Conservation (phyloP, 306 rosid genomes). For the Oxytropis ochrocephala region DNA sequence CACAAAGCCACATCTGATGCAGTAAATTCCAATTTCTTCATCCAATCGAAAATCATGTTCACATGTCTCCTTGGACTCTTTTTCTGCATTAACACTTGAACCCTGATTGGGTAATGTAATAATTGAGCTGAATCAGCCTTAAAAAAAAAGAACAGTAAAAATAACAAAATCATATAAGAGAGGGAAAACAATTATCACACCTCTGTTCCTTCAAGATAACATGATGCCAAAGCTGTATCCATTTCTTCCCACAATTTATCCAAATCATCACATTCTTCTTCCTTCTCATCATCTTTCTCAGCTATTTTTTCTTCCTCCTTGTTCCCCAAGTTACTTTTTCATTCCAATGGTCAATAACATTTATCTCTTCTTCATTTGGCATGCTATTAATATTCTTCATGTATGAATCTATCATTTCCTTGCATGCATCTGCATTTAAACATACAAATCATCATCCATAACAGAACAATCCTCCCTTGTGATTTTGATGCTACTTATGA, state of each 20-base stretch:
- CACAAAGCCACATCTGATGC: no score
- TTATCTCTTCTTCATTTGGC: constrained; percentile 24
- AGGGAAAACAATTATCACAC: constrained; percentile 20
- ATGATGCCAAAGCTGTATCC: constrained; percentile 64
- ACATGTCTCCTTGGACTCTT: constrained; percentile 27
- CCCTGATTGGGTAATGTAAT: constrained; percentile 35
- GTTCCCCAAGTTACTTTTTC: constrained; percentile 25
- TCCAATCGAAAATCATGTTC: constrained; percentile 41
- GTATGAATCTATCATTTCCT: constrained; percentile 68
- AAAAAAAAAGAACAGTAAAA: no score
- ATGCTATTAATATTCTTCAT: constrained; percentile 49
- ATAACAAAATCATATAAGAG: background rate
- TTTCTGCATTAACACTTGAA: constrained; percentile 23
- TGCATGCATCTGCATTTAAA: constrained; percentile 58
- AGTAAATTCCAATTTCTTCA: no score
- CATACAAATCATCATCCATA: constrained; percentile 33
- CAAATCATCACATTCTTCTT: constrained; percentile 47
- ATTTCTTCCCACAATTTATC: constrained; percentile 76
- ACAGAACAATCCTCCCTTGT: constrained; percentile 20
- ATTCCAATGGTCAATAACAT: constrained; percentile 61
- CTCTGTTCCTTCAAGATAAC: constrained; percentile 50
- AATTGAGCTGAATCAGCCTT: background rate
- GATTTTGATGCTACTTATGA: no score
- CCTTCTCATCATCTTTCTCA: no score
- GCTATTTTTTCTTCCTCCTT: constrained; percentile 20